phyloP scores from a whole-genome alignment of 257 asterid species.

The Eustoma russellianum region DNA sequence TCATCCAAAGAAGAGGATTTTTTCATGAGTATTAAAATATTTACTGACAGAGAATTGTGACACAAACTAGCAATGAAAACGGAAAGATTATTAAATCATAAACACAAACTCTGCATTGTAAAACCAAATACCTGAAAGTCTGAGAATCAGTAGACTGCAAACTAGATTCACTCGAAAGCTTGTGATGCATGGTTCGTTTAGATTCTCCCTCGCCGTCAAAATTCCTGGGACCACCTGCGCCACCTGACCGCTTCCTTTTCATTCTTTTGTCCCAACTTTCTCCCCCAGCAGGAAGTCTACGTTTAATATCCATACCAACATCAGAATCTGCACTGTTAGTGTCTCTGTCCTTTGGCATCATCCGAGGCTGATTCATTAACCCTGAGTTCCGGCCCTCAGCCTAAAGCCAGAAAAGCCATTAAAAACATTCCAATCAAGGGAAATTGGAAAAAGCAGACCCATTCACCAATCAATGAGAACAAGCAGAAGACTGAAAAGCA shows the following conservation, averaged over 20 bases:
- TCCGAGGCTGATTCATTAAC: slow-evolving; percentile 48
- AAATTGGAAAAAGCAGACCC: background rate
- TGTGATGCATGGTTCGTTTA: slow-evolving; percentile 57
- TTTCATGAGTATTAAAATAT: background rate
- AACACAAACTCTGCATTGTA: slow-evolving; percentile 3
- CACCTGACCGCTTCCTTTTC: slow-evolving; percentile 95
- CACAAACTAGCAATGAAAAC: background rate
- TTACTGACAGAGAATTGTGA: background rate
- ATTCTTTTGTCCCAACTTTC: slow-evolving; percentile 96
- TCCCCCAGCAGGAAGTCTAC: slow-evolving; percentile 82
- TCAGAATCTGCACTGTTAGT: slow-evolving; percentile 46
- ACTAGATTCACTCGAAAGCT: slow-evolving; percentile 56
- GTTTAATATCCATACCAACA: slow-evolving; percentile 62
- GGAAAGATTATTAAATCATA: background rate
- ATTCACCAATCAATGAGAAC: background rate
- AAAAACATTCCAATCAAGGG: background rate
- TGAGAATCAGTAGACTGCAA: slow-evolving; percentile 58
- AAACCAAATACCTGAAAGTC: slow-evolving; percentile 53
- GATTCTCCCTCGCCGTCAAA: slow-evolving; percentile 59
- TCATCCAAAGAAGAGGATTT: background rate
- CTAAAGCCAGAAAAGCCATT: slow-evolving; percentile 28
- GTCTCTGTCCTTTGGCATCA: slow-evolving; percentile 65
- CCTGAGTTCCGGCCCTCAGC: slow-evolving; percentile 64
- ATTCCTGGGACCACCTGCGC: slow-evolving; percentile 65
- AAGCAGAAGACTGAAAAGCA: background rate